Evolutionary conservation across 441 rosid species (phyloP).

Genomic region (Jatropha multifida): DNA sequence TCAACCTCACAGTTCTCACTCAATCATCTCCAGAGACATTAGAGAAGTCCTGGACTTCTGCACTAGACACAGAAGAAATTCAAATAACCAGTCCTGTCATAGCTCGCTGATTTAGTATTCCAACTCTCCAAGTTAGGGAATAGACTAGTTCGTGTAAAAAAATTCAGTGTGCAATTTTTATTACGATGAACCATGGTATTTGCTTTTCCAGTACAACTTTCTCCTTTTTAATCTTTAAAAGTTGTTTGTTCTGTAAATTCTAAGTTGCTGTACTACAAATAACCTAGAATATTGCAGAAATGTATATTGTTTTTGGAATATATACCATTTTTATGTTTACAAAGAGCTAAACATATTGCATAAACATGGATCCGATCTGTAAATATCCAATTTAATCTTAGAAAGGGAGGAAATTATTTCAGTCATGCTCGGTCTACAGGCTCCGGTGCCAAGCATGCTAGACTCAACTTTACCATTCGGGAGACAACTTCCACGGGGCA

Average conservation of each 20-base stretch:
- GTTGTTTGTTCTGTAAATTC: not conserved
- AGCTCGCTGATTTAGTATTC: slow-evolving; percentile 37
- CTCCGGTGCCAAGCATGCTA: slow-evolving; percentile 34
- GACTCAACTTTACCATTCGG: slow-evolving; percentile 28
- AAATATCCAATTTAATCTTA: slow-evolving; percentile 35
- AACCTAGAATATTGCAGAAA: not conserved
- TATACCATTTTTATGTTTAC: not conserved
- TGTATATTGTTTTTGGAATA: not conserved
- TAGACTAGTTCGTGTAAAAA: slow-evolving; percentile 7
- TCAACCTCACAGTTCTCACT: slow-evolving; percentile 51
- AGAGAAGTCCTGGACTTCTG: slow-evolving; percentile 42
- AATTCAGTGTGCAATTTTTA: not conserved
- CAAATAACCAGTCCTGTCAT: slow-evolving; percentile 38
- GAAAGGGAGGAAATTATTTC: slow-evolving; percentile 36
- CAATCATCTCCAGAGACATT: slow-evolving; percentile 37
- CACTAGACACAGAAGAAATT: slow-evolving; percentile 36
- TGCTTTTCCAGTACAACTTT: not conserved
- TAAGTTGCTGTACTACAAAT: not conserved
- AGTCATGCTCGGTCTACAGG: slow-evolving; percentile 41
- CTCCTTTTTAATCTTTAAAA: not conserved
- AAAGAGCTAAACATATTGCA: slow-evolving; percentile 7
- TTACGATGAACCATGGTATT: not conserved
- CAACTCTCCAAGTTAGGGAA: not conserved
- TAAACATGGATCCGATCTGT: slow-evolving; percentile 22
- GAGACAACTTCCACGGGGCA: slow-evolving; percentile 20